Base-by-base conservation (phyloP, 192 early-diverging fungal species). In the Coemansia brasiliensis region DNA sequence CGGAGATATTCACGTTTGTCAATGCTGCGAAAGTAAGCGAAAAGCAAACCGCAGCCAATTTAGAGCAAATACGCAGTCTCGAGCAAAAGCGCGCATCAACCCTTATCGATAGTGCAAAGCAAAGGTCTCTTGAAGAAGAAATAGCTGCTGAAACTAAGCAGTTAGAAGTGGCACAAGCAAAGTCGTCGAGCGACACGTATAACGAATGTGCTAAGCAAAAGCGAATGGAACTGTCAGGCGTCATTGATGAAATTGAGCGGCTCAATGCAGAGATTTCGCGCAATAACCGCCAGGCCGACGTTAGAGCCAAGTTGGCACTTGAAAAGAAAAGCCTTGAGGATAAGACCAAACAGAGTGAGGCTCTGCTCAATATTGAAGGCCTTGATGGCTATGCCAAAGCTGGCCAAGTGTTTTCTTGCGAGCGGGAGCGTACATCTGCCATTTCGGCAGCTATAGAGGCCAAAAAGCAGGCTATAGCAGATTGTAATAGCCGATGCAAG, bases 201-300 rank as follows among this genome's bases (percentile, higher is more conserved):
- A 41, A 52, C 44, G 69, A 67, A 16, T 49, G 32, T n/a, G 42
- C 57, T 16, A 70, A 67, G 76, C 54, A 69, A 46, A 69, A 65
- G 58, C 65, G 71, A 4, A 17, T 61, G 17, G 64, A 85, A 59
- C 45, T 87, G 7, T 57, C 57, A 13, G 61, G 63, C 9, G 35
- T 69, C n/a, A 87, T 86, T n/a, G 67, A 68, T 1, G 51, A 70
- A 21, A 53, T 83, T 13, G 59, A 44, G 11, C 44, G 48, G 13
- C 52, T 86, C 3, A 77, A 73, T 40, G 54, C 83, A 0, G 87
- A 92, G 72, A 85, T 90, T 5, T 38, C 72, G 53, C 18, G 63
- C 46, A 76, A 88, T 51, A 90, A 80, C 63, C 60, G 63, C 62
- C 84, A 87, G 51, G 80, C 77, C 0, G 87, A 90, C 29, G 82